Evolutionary conservation across 768 basidiomycete genomes (phyloP).

Genomic region (Boletellus ananas): DNA sequence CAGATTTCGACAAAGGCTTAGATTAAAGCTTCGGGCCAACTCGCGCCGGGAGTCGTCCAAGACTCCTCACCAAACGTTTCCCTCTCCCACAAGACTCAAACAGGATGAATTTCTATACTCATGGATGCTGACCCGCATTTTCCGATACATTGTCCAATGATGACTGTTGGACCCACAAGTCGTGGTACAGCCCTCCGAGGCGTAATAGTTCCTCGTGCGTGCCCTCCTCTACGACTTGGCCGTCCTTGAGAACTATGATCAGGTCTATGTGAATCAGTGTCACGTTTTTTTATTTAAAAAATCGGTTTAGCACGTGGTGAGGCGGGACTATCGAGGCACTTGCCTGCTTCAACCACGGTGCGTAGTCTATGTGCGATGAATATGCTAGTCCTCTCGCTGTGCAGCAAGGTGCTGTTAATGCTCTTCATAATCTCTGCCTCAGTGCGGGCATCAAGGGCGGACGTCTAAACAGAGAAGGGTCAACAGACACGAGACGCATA

Average conservation of each 20-base stretch:
- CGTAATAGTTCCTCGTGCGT: conserved; percentile 84
- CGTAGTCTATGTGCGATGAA: conserved; percentile 94
- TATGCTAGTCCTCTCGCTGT: conserved; percentile 84
- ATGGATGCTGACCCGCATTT: conserved; percentile 3
- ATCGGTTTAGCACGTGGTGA: neutral
- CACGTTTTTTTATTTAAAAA: no score
- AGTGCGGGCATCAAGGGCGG: conserved; percentile 91
- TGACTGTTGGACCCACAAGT: conserved; percentile 82
- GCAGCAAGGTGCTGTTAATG: conserved; percentile 74
- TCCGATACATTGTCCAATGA: conserved; percentile 32
- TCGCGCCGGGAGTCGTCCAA: neutral
- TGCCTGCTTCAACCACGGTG: conserved; percentile 88
- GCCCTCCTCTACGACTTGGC: conserved; percentile 86
- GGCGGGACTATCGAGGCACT: conserved; percentile 18
- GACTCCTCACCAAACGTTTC: neutral
- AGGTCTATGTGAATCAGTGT: conserved; percentile 50
- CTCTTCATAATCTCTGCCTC: conserved; percentile 95
- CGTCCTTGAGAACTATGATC: conserved; percentile 93
- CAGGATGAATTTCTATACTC: neutral
- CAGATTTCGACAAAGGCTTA: no score
- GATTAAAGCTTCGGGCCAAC: no score
- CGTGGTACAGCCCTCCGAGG: conserved; percentile 64
- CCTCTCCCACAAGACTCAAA: neutral
- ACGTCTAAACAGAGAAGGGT: conserved; percentile 55
- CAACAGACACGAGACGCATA: conserved; percentile 1